phyloP scores from a whole-genome alignment of 106 monocot species.

The Allium cepa region DNA sequence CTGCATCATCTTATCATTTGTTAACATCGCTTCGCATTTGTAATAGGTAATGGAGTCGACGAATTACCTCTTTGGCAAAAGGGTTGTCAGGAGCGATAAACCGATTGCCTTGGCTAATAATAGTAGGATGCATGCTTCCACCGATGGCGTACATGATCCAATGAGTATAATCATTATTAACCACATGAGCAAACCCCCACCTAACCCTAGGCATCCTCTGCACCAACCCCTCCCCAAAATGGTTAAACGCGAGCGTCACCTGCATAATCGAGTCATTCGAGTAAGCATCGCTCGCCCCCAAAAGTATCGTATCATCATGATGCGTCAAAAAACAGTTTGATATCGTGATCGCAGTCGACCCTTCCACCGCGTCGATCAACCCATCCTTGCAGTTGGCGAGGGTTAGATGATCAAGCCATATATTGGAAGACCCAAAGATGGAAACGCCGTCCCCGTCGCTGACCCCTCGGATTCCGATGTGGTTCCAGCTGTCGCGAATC shows the following conservation, averaged over 20 bases:
- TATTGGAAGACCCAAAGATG: not conserved
- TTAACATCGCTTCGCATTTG: not conserved
- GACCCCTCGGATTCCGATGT: slow-evolving; percentile 16
- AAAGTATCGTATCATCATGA: not conserved
- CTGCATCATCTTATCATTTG: not conserved
- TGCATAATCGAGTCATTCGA: not conserved
- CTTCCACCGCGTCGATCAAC: not conserved
- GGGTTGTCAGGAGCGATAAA: not conserved
- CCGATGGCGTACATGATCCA: not conserved
- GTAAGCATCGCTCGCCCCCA: not conserved
- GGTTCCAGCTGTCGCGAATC: slow-evolving; percentile 17
- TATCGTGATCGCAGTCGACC: slow-evolving; percentile 1
- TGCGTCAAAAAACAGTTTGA: not conserved
- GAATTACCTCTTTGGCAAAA: not conserved
- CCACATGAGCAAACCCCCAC: not conserved
- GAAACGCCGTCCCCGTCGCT: slow-evolving; percentile 4
- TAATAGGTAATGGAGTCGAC: not conserved
- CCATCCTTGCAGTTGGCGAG: slow-evolving; percentile 1
- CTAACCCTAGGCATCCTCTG: slow-evolving; percentile 7
- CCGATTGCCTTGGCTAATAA: slow-evolving; percentile 1
- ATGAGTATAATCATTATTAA: not conserved
- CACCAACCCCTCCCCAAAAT: not conserved
- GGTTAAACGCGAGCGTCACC: slow-evolving; percentile 4
- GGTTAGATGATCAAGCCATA: not conserved
- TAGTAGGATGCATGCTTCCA: slow-evolving; percentile 3